Evolutionary conservation across 148 eudicot species (phyloP), one percentile per base, ranked within the genome.

Genomic region (Vaccinium macrocarpon): DNA sequence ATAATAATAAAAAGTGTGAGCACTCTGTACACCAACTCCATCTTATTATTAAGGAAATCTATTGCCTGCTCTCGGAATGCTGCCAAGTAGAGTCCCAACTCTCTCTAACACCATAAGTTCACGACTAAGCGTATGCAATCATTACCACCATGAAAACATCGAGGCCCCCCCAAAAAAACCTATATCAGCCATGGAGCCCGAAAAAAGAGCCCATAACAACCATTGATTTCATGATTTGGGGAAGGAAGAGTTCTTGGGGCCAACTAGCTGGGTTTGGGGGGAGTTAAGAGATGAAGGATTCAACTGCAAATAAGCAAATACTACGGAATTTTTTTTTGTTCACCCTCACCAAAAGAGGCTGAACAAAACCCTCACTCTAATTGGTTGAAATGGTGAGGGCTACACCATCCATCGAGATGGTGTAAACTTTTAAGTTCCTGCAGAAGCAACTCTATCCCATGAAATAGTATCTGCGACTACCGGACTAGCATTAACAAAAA

Each of bases 401-500:
- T 8, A 7, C 75, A 71, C 6, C 38, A 71, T 0, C 76, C 76
- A 73, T 73, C 15, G 76, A 73, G 51, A 46, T 15, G 50, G 23
- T 42, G 49, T 73, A 73, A 42, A 73, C n/a, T 42, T 73, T 42
- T 2, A 19, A 73, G 78, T 46, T 38, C 23, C 52, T 9, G 78
- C 78, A 21, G 27, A 42, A 76, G 56, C 61, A 77, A 56, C 73
- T 46, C 10, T 13, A 49, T 48, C 9, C 12, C 53, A 62, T n/a
- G 29, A n/a, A 13, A 42, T 52, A 14, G 29, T 71, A 70, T 19
- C 50, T 0, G 21, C 66, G 11, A 82, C 84, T 32, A 70, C 5
- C 50, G 78, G 11, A 82, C 84, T 32, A 70, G 10, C 50, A 82
- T 71, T 18, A 52, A 50, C 77, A 32, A 42, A 29, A 42, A 51